Base-by-base conservation (phyloP, 345 rosid species). In the Erysimum cheiranthoides region DNA sequence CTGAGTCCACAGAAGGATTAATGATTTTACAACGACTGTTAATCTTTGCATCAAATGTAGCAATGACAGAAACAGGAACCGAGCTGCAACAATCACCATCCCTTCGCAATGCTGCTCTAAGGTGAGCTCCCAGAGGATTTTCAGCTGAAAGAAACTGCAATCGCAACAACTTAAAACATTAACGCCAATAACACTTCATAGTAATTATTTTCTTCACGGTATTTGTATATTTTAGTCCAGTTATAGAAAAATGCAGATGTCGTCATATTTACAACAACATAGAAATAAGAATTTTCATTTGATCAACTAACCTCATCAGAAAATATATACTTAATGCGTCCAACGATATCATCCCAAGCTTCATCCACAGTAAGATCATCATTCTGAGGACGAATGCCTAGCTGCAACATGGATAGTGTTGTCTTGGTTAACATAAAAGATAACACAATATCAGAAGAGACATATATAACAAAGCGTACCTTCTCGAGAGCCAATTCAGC, bases 401-500 rank as follows among this genome's bases (percentile, higher is more conserved):
- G 87, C 98, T 94, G 95, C 81, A 82, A 65, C 73, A 76, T 13
- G 40, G 57, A 74, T 27, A 61, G 47, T 17, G 40, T 2, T 14
- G 32, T 45, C 42, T 71, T 71, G 16, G 35, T 77, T 32, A 77
- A 31, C 56, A 62, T 2, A 46, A 43, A 51, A 62, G 17, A 68
- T 2, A 60, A 31, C 21, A 68, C 10, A 61, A 7, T 6, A 63
- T 21, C 40, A 75, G 2, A 46, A 45, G 61, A 51, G 16, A 54
- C 18, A 61, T 5, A 71, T 53, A 71, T 6, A 11, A 61, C 13
- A 36, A 61, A 18, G 7, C 73, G 38, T 75, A 90, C 98, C 92
- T 81, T 88, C 38, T 86, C 81, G n/a, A 94, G 62, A 51, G 97
- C 98, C 79, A 85, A 74, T 83, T 94, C 86, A 51, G 97, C 97